These are phyloP conservation scores for Trapa incisa DNA, from an alignment of 345 rosid genomes.

Conservation along the genomic window DNA sequence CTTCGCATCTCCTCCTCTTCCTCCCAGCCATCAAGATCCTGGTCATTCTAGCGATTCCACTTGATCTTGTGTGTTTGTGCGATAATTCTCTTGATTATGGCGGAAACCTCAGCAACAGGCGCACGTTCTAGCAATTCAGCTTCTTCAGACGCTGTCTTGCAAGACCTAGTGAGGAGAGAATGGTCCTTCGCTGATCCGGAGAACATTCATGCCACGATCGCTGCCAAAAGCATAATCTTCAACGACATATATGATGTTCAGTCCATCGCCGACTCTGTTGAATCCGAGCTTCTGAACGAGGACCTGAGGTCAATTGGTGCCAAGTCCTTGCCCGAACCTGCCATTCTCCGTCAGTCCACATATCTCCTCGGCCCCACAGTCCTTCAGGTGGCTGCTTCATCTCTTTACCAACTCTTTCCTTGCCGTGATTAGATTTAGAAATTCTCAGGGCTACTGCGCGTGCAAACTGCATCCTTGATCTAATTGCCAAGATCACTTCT, in stretches of 20 bases:
- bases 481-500: neutral
- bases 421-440: neutral
- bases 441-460: neutral
- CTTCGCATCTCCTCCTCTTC: no score
- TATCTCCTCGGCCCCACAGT: constrained; percentile 62
- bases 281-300: constrained; percentile 61
- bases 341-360: constrained; percentile 32
- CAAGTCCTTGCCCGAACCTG: constrained; percentile 47
- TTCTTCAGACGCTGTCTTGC: constrained; percentile 17
- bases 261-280: constrained; percentile 42
- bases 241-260: constrained; percentile 24
- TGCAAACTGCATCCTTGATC: neutral
- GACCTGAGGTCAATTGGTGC: constrained; percentile 57
- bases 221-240: constrained; percentile 28
- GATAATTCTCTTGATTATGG: constrained; percentile 4
- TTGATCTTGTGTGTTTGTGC: no score
- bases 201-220: constrained; percentile 27
- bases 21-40: no score
- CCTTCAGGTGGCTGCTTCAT: constrained; percentile 49
- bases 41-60: no score
- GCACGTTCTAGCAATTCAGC: neutral
- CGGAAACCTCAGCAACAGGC: neutral
- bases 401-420: no score
- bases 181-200: constrained; percentile 49
- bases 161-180: constrained; percentile 49